Evolutionary conservation across 202 grass and related monocot species (phyloP), one percentile per base, ranked within the genome.

Genomic region (Cymbopogon flexuosus): DNA sequence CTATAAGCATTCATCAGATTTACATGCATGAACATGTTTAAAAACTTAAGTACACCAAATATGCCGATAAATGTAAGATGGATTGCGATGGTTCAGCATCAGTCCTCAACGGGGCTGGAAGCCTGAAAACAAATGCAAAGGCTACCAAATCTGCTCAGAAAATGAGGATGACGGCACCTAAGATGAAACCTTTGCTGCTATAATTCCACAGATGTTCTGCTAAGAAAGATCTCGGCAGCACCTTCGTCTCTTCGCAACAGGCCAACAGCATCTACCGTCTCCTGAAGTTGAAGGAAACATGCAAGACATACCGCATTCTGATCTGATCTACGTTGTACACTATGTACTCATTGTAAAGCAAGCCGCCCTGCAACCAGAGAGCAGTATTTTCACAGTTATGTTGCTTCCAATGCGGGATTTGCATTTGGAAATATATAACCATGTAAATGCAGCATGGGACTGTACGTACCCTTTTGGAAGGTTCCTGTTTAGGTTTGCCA

Each of bases 261-360:
- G 46, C 46, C 42, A 49, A 59, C 6, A 49, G 41, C 36, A n/a
- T 79, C 79, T 89, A 82, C n/a, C 52, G 1, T 43, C 60, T 68
- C 79, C 87, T 89, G 84, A 91, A 98, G 52, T 91, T 93, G 75
- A 97, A 97, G 77, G 64, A 42, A 63, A 98, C 95, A 86, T 85
- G 90, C 57, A 98, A 57, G 24, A 93, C 76, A 60, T 94, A 98
- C 19, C 86, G 75, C 95, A 98, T 98, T 80, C 81, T 90, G 84
- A 97, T 93, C 90, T 97, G 92, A 81, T 98, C 86, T 65, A 93
- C 52, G 31, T 93, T 93, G 64, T 97, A 97, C 49, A 97, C 94
- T 24, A 97, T 94, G 74, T 93, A 97, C 60, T 94, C 92, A 1
- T 97, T 97, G 82, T 97, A 97, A 65, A 88, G 86, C 89, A 97